These are phyloP conservation scores for Lasiodiplodia hormozganensis DNA, from an alignment of 2,329 filamentous ascomycete species.

Conservation along the genomic window DNA sequence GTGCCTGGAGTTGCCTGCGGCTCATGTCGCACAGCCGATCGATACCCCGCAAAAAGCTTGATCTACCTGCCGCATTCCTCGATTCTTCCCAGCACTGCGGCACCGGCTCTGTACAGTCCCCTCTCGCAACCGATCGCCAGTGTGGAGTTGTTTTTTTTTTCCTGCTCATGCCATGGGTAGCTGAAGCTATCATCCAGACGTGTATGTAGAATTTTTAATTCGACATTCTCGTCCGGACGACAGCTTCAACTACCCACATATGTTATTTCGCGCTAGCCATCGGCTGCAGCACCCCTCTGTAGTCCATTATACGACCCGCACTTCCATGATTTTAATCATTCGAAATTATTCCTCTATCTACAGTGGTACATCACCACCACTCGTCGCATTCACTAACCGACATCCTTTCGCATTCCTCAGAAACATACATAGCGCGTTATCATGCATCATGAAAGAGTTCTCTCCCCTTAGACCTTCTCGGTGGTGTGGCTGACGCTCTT, in stretches of 20 bases:
- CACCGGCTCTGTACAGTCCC: neutral
- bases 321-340: no score
- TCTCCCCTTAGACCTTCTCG: neutral
- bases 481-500: conserved; percentile 39
- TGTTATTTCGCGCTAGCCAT: no score
- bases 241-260: no score
- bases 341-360: no score
- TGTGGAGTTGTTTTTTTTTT: no score
- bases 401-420: neutral
- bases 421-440: neutral
- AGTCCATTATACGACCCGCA: neutral
- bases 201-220: no score
- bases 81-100: neutral
- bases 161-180: no score
- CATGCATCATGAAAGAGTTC: neutral
- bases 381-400: neutral
- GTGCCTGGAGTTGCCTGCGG: conserved; percentile 14
- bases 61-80: conserved; percentile 1
- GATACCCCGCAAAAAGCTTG: conserved; percentile 21
- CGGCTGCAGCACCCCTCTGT: neutral
- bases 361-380: no score
- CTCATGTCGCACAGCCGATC: conserved; percentile 18
- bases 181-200: no score
- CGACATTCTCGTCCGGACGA: no score
- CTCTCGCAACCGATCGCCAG: no score